Evolutionary conservation across 2,329 filamentous ascomycete genomes (phyloP).

Genomic region (Cryphonectria naterciae): DNA sequence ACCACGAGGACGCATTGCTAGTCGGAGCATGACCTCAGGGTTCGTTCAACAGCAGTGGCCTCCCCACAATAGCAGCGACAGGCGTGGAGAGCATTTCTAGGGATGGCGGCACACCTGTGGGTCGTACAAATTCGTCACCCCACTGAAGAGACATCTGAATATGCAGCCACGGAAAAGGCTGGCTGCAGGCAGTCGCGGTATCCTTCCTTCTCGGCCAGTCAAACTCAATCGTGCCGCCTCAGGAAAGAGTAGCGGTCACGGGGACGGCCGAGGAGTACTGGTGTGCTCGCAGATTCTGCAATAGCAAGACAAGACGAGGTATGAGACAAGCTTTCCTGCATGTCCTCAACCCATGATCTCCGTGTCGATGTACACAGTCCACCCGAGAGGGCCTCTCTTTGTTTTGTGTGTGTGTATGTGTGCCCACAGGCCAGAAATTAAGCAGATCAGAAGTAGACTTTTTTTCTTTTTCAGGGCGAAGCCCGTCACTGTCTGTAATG

Average conservation of each 20-base stretch:
- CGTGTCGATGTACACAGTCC: neutral
- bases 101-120: neutral
- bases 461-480: neutral
- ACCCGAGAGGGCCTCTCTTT: neutral
- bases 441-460: neutral
- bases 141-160: neutral
- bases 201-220: conserved; percentile 3
- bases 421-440: neutral
- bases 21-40: neutral
- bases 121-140: conserved; percentile 8
- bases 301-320: neutral
- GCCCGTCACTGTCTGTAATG: neutral
- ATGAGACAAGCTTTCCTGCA: neutral
- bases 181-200: conserved; percentile 10
- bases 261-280: neutral
- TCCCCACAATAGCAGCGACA: neutral
- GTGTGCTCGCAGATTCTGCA: conserved; percentile 1
- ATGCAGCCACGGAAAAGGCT: conserved; percentile 15
- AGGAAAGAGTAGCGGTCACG: conserved; percentile 12
- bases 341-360: neutral
- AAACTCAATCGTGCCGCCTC: neutral
- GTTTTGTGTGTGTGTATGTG: neutral
- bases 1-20: neutral
- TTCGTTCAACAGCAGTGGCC: neutral
- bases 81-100: neutral